These are phyloP conservation scores for Harrya chromipes DNA, from an alignment of 768 basidiomycete species.

Conservation along the genomic window DNA sequence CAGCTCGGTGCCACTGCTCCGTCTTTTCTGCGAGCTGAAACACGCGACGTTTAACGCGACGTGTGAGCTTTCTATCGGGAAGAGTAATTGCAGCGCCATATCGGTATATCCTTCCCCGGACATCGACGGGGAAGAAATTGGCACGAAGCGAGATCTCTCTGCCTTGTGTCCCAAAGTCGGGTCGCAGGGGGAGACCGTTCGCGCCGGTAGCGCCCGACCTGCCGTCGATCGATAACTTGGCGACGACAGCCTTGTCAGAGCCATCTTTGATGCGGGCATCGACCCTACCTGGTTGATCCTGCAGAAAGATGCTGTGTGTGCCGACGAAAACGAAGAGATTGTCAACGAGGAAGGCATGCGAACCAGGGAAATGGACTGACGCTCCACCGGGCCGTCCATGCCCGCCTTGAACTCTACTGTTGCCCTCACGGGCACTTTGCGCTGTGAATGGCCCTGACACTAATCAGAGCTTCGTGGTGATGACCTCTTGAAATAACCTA, in stretches of 20 bases:
- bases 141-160: constrained; percentile 40
- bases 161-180: constrained; percentile 43
- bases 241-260: constrained; percentile 38
- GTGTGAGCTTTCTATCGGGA: constrained; percentile 18
- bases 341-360: no score
- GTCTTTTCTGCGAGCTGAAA: constrained; percentile 44
- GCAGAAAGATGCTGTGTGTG: constrained; percentile 28
- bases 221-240: constrained; percentile 15
- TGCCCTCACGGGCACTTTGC: no score
- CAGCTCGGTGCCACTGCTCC: constrained; percentile 36
- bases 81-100: constrained; percentile 37
- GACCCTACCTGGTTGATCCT: constrained; percentile 41
- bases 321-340: no score
- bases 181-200: constrained; percentile 40
- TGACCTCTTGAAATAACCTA: no score
- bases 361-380: no score
- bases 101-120: constrained; percentile 38
- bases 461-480: no score
- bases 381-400: no score
- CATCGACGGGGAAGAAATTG: constrained; percentile 46
- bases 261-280: constrained; percentile 48
- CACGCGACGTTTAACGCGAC: constrained; percentile 40
- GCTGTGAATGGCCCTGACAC: no score
- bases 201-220: background rate
- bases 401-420: no score